Percentiles rank a stretch among this genome's conserved stretches.
Evolutionary conservation across 345 rosid species (phyloP).

Genomic region (Draba incana): DNA sequence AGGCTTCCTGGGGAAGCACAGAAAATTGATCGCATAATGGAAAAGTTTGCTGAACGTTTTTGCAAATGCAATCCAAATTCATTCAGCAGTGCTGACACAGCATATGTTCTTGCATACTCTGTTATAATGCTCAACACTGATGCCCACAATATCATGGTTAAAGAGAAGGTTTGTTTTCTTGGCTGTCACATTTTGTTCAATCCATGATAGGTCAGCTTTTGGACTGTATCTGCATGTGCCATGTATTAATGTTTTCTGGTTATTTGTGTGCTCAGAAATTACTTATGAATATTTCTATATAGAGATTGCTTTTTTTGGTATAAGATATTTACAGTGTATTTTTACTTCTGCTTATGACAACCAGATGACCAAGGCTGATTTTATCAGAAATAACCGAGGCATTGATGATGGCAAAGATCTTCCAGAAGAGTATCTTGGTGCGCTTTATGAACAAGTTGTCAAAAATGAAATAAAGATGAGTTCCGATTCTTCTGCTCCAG

Average conservation of each 20-base stretch:
- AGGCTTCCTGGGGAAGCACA: conserved; percentile 99
- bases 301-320: conserved; percentile 12
- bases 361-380: conserved; percentile 93
- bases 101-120: conserved; percentile 94
- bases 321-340: conserved; percentile 13
- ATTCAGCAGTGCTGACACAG: conserved; percentile 94
- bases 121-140: conserved; percentile 97
- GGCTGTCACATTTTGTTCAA: conserved; percentile 26
- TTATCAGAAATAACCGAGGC: conserved; percentile 86
- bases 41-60: conserved; percentile 96
- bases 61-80: conserved; percentile 92
- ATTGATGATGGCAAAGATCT: conserved; percentile 97
- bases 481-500: conserved; percentile 75
- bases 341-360: conserved; percentile 32
- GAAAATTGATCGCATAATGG: conserved; percentile 97
- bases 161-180: conserved; percentile 78
- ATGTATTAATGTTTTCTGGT: neutral
- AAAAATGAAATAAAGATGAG: conserved; percentile 94
- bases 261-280: conserved; percentile 12
- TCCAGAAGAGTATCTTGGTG: conserved; percentile 85
- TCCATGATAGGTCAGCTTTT: conserved; percentile 14
- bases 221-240: conserved; percentile 29
- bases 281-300: conserved; percentile 11
- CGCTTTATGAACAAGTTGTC: conserved; percentile 83
- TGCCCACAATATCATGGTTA: conserved; percentile 95